phyloP scores from a whole-genome alignment of 163 green algal species.

The Prototheca wickerhamii region DNA sequence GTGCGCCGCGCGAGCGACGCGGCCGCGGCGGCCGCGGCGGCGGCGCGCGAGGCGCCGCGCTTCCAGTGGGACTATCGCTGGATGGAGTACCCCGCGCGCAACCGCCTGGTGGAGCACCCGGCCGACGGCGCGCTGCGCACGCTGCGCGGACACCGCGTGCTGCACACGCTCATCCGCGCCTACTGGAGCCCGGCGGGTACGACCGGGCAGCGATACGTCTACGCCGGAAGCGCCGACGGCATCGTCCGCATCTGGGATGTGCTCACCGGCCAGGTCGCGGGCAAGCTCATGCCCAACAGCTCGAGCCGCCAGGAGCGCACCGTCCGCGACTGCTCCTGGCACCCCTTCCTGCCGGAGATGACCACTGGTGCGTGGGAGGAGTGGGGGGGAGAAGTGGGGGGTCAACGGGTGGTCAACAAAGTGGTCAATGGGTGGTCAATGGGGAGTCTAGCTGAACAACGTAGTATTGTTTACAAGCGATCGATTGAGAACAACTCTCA shows the following conservation, averaged over 20 bases:
- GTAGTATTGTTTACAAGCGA: not conserved
- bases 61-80: slow-evolving; percentile 36
- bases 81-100: slow-evolving; percentile 39
- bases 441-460: not conserved
- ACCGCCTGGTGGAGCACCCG: slow-evolving; percentile 57
- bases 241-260: slow-evolving; percentile 65
- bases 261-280: slow-evolving; percentile 43
- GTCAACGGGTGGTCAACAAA: not conserved
- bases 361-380: slow-evolving; percentile 13
- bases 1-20: slow-evolving; percentile 15
- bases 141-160: slow-evolving; percentile 60
- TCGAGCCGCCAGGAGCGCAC: slow-evolving; percentile 37
- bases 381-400: not conserved
- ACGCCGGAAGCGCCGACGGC: slow-evolving; percentile 61
- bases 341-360: slow-evolving; percentile 45
- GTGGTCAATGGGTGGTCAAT: not conserved
- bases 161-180: slow-evolving; percentile 81
- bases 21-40: not conserved
- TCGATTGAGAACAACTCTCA: not conserved
- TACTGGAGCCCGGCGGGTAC: slow-evolving; percentile 77
- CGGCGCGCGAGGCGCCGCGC: slow-evolving; percentile 5
- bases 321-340: slow-evolving; percentile 60
- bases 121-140: slow-evolving; percentile 69
- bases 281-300: not conserved
- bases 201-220: slow-evolving; percentile 75